Base-by-base conservation (phyloP, 805 yeast species). In the Metschnikowia shivogae region DNA sequence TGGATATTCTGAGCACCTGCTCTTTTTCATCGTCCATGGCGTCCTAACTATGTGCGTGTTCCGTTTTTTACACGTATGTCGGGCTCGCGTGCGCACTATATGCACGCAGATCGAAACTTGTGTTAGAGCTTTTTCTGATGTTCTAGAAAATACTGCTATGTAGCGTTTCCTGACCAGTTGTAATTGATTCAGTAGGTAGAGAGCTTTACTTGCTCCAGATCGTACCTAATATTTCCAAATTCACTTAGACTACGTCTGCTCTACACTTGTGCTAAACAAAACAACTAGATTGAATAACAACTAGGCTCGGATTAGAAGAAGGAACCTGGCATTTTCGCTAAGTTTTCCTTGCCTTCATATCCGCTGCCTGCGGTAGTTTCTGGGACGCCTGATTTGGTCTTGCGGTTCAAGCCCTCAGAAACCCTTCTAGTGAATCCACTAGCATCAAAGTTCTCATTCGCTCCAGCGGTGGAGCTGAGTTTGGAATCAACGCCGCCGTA, bases 1-100 rank as follows among this genome's bases (percentile, higher is more conserved):
- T 64, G 30, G 76, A 71, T 44, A 72, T 63, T 53, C 59, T 58
- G 37, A 52, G 49, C 44, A 70, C 58, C 49, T 58, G 60, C 50
- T 60, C 59, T 37, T 49, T 53, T 39, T 44, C 48, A 34, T 54
- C 57, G 20, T 51, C 54, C 56, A 52, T 52, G 41, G 6, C 7
- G 22, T 20, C 4, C 4, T 24, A 24, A 20, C 27, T 19, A 14
- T 13, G 39, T 14, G 13, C 24, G 13, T 29, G 31, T 29, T n/a
- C 31, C 13, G 10, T 28, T 37, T 37, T 37, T 37, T 29, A 37
- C 40, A 37, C 40, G 40, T 37, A 28, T 19, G 40, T 29, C 40
- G 40, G 29, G 40, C 26, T 11, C 40, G 17, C 12, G 17, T 27
- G 39, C 17, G 31, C 13, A 0, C 22, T 36, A 17, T 28, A 27